Conservation (phyloP, 257 asterid species). For the Solanum appendiculatum region DNA sequence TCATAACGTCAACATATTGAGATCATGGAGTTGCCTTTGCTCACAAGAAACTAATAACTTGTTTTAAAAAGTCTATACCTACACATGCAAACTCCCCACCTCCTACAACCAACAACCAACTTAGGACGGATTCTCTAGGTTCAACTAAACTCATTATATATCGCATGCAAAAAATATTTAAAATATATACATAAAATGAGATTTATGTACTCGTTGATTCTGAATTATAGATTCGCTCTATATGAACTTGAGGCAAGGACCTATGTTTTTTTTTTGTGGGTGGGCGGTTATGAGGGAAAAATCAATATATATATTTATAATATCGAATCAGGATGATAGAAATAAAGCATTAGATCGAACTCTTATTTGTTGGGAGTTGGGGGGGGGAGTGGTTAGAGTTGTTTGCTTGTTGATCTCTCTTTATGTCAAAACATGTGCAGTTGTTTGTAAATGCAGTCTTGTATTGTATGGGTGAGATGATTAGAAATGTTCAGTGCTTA, state of each 20-base stretch:
- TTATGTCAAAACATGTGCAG: constrained; percentile 37
- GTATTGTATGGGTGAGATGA: constrained; percentile 53
- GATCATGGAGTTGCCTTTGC: constrained; percentile 49
- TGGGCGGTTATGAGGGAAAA: too few relatives aligned
- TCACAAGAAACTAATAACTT: constrained; percentile 37
- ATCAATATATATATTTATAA: too few relatives aligned
- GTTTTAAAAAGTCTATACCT: not conserved
- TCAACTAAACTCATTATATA: not conserved
- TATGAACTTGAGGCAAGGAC: not conserved
- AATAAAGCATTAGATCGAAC: not conserved
- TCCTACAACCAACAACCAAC: not conserved
- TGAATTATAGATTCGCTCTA: not conserved
- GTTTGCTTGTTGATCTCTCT: constrained; percentile 1
- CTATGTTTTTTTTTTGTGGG: not conserved
- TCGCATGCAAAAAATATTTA: not conserved
- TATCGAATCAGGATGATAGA: not conserved
- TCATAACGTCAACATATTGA: constrained; percentile 12
- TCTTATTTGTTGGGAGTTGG: not conserved
- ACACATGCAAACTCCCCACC: not conserved
- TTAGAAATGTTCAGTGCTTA: constrained; percentile 47
- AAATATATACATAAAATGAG: not conserved
- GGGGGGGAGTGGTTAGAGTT: not conserved
- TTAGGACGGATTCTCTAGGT: not conserved
- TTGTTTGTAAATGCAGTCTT: constrained; percentile 32
- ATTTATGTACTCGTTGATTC: not conserved